Conservation (phyloP, 1,284 basidiomycete species). For the Pseudozyma flocculosa region DNA sequence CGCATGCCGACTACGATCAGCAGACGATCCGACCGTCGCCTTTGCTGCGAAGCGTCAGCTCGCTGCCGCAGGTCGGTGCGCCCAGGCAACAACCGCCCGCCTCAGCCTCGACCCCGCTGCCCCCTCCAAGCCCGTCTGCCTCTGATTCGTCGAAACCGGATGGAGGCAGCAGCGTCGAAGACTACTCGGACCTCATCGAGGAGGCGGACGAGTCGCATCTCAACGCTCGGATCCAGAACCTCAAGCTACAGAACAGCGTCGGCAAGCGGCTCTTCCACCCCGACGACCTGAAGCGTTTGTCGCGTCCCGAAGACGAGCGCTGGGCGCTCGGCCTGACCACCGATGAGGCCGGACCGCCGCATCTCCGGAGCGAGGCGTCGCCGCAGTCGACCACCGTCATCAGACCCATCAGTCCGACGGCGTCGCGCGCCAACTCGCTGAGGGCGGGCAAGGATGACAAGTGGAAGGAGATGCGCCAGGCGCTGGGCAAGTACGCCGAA, state of each 20-base stretch:
- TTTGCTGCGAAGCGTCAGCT: constrained; percentile 17
- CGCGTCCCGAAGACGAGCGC: constrained; percentile 1
- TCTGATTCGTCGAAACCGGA: constrained; percentile 6
- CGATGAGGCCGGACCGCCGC: too few species aligned
- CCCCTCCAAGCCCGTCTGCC: constrained; percentile 5
- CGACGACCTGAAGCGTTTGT: constrained; percentile 33
- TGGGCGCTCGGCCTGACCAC: neutral
- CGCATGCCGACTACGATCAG: constrained; percentile 53
- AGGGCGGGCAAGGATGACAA: constrained; percentile 31
- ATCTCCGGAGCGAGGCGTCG: neutral
- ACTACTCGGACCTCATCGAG: constrained; percentile 60
- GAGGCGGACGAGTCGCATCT: constrained; percentile 40
- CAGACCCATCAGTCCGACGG: constrained; percentile 4
- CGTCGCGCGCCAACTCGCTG: constrained; percentile 9
- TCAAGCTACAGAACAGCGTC: constrained; percentile 37
- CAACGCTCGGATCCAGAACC: constrained; percentile 33
- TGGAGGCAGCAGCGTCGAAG: constrained; percentile 9
- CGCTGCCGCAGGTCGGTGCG: constrained; percentile 17
- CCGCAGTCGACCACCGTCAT: neutral
- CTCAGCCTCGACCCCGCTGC: neutral
- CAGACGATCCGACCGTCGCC: constrained; percentile 58
- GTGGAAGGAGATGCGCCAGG: constrained; percentile 39
- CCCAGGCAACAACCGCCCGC: neutral
- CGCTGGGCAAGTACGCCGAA: constrained; percentile 43
- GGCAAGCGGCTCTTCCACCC: constrained; percentile 46